A percentile compares a stretch with the other conserved stretches of the same genome.
These are phyloP conservation scores for Neophaeococcomyces aloes DNA, from an alignment of 2,329 filamentous ascomycete genomes.

Conservation along the genomic window DNA sequence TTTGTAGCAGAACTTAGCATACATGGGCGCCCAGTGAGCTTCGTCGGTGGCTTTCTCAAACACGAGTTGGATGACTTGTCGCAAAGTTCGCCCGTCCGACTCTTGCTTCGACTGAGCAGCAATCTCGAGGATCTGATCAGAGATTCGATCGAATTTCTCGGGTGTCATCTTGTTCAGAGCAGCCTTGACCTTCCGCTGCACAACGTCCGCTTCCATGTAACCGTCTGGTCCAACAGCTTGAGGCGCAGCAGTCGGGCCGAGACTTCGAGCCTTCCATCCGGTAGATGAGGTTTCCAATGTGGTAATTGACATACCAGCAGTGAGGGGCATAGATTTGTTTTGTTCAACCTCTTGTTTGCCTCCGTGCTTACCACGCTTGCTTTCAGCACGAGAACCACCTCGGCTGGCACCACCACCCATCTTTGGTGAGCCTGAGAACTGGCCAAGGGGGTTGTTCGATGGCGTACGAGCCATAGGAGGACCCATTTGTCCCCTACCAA, in stretches of 20 bases:
- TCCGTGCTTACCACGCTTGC: conserved; percentile 40
- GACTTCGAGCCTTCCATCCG: conserved; percentile 82
- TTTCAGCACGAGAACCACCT: conserved; percentile 33
- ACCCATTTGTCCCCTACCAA: conserved; percentile 48
- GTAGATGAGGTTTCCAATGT: conserved; percentile 59
- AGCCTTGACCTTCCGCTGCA: conserved; percentile 98
- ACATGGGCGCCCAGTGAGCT: conserved; percentile 97
- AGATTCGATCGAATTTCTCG: conserved; percentile 94
- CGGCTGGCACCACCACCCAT: conserved; percentile 57
- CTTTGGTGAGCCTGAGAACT: conserved; percentile 61
- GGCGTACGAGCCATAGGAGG: conserved; percentile 55
- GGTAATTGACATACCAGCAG: conserved; percentile 69
- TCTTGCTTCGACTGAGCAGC: conserved; percentile 93
- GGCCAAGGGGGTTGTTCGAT: conserved; percentile 41
- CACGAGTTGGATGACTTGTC: conserved; percentile 96
- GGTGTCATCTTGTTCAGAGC: conserved; percentile 99
- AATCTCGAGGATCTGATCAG: conserved; percentile 84
- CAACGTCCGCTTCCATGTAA: conserved; percentile 77
- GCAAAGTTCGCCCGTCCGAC: conserved; percentile 80
- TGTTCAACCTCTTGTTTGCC: conserved; percentile 55
- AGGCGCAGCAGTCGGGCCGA: conserved; percentile 40
- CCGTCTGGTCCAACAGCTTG: conserved; percentile 42
- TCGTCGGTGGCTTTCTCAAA: conserved; percentile 99
- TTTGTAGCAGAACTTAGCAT: conserved; percentile 93
- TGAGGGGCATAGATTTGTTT: conserved; percentile 85